Conservation (phyloP, 2,329 filamentous ascomycete genomes). For the Dactylellina haptotyla region DNA sequence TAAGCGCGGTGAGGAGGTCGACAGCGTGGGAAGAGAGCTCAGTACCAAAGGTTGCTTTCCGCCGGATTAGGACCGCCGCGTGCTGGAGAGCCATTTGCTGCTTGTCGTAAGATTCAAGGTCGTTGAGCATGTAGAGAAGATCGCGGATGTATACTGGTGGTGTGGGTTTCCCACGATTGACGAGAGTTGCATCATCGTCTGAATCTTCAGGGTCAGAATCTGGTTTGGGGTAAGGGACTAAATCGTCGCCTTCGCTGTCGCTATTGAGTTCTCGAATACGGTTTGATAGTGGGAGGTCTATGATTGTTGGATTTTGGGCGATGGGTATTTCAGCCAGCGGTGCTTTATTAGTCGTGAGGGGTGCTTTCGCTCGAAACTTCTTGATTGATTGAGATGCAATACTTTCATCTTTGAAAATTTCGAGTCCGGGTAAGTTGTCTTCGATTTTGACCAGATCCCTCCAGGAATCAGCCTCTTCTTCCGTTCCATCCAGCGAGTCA, state of each 20-base stretch:
- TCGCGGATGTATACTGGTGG: conserved; percentile 92
- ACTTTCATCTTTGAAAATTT: conserved; percentile 28
- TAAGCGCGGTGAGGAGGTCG: conserved; percentile 79
- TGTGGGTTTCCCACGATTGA: conserved; percentile 82
- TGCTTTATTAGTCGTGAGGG: conserved; percentile 58
- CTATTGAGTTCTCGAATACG: conserved; percentile 73
- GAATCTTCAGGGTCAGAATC: conserved; percentile 90
- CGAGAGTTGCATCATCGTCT: conserved; percentile 88
- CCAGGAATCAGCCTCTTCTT: conserved; percentile 79
- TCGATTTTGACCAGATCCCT: conserved; percentile 71
- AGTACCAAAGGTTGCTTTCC: conserved; percentile 86
- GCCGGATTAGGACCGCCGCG: conserved; percentile 81
- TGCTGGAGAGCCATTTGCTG: conserved; percentile 81
- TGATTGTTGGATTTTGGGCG: background rate
- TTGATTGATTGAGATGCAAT: conserved; percentile 1
- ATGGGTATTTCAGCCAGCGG: conserved; percentile 60
- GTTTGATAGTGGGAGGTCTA: conserved; percentile 63
- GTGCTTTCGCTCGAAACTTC: conserved; percentile 57
- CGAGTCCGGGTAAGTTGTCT: conserved; percentile 66
- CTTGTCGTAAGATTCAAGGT: conserved; percentile 83
- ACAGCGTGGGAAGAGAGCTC: conserved; percentile 86
- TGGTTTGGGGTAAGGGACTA: conserved; percentile 83
- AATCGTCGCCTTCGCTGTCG: conserved; percentile 71
- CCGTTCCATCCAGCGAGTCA: conserved; percentile 79
- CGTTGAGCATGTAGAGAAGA: conserved; percentile 79